Base-by-base conservation (phyloP, 2,329 filamentous ascomycete species). In the Corinectria fuckeliana region DNA sequence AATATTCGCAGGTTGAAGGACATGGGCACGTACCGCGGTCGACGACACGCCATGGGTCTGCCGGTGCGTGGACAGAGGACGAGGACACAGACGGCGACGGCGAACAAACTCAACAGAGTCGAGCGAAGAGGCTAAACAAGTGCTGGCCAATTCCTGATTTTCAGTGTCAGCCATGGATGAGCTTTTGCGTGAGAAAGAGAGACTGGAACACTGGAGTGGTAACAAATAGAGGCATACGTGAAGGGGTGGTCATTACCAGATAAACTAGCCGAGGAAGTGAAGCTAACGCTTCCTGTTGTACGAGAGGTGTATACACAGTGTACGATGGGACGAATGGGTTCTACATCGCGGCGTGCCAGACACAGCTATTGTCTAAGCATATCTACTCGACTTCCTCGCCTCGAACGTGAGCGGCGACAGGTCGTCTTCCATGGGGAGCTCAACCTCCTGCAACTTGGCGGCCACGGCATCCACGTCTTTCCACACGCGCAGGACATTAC, bases 41-140 rank as follows among this genome's bases (percentile, higher is more conserved):
- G 91, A 75, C 83, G 95, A 67, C 95, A 99, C 81, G 94, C 94
- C 57, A 93, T 98, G 90, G 87, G 89, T 61, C 78, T 98, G 79
- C 95, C 95, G 4, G 94, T 95, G 53, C 86, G 95, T 68, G 95
- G 95, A 68, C 95, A 99, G 80, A 87, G 85, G 70, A 98, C 95
- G 60, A 89, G 91, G 74, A 91, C 82, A 74, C 94, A 90, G 76
- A 88, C 83, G 64, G 73, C 78, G 63, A 88, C 81, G 23, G 81
- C 87, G 45, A 84, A 80, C 75, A 88, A 83, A 73, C 77, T 90
- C 73, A 91, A 91, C 75, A 78, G 73, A 63, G 71, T 88, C 39
- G 80, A 87, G 63, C 71, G 74, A 41, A 65, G 65, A 38, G 67
- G 71, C 32, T 75, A 63, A 62, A 39, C n/a, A 16, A n/a, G 48